Evolutionary conservation across 176 grass and related monocot genomes (phyloP).

Genomic region (Pontederia paniculata): DNA sequence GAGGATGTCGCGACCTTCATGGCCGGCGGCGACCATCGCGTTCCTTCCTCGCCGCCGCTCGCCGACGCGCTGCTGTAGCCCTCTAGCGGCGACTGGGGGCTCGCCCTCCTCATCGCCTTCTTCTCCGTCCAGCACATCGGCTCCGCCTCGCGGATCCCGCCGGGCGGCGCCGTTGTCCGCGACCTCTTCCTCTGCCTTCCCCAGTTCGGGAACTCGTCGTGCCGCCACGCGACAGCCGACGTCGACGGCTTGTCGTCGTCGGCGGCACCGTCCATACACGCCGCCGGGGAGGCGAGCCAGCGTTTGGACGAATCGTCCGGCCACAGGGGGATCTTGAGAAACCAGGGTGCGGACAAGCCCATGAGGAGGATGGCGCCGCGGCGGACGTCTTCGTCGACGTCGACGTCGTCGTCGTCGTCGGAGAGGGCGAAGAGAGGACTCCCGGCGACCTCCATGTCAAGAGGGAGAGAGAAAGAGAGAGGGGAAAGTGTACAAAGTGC

Average conservation of each 20-base stretch:
- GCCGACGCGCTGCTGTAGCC: conserved; percentile 34
- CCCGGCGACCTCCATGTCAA: too few relatives aligned
- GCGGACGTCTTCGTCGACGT: too few relatives aligned
- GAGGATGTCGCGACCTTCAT: neutral
- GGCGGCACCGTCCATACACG: neutral
- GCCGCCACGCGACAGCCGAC: conserved; percentile 10
- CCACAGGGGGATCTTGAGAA: too few relatives aligned
- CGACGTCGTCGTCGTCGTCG: too few relatives aligned
- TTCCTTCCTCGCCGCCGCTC: conserved; percentile 52
- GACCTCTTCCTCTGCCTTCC: conserved; percentile 11
- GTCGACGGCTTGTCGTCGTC: neutral
- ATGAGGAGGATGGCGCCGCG: too few relatives aligned
- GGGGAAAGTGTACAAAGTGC: too few relatives aligned
- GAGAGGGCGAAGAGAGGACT: too few relatives aligned
- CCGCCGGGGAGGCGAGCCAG: too few relatives aligned
- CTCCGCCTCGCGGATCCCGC: neutral
- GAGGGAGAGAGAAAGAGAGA: too few relatives aligned
- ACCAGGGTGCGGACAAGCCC: too few relatives aligned
- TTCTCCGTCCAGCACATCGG: neutral
- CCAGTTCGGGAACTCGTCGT: conserved; percentile 8
- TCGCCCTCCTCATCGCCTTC: conserved; percentile 14
- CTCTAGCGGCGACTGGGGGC: conserved; percentile 47
- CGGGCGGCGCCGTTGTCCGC: neutral
- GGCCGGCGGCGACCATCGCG: conserved; percentile 24
- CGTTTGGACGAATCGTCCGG: too few relatives aligned